Base-by-base conservation (phyloP, 1,139 yeast genomes). In the Pichia terricola region DNA sequence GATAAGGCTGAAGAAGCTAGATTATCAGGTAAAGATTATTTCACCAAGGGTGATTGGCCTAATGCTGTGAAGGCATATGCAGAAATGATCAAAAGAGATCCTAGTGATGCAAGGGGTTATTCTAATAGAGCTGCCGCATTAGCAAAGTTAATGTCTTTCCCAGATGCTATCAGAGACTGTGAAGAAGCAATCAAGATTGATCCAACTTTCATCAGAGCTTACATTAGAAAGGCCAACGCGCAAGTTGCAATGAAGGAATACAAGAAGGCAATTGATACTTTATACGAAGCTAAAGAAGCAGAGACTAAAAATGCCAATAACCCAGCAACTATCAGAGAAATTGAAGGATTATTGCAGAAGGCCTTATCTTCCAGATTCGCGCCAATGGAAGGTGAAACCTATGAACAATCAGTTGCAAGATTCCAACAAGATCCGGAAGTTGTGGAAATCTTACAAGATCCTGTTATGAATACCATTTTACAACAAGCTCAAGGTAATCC, bases 101-200 rank as follows among this genome's bases (percentile, higher is more conserved):
- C 99, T 47, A 79, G 81, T 47, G 98, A 94, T 65, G 94, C 95
- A 34, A 80, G 96, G 66, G 98, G 97, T 45, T 94, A 89, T 66
- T 88, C 95, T 39, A 94, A 94, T 70, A 84, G 98, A 67, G 98
- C 99, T 44, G 98, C 98, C 37, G 96, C 95, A 1, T 77, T 84
- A 61, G 80, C 95, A 43, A 94, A 94, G 66, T 76, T 94, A 54
- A 79, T 91, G 83, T 86, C 96, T 25, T 91, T 89, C 84, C 96
- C 96, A 35, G 98, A 89, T 57, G 97, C 95, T 11, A 81, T 94
- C 50, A 75, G 75, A 58, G 99, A 94, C 67, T 88, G 97, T 70
- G 86, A 91, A 61, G 64, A 68, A 50, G 99, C 98, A 40, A 86
- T 94, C 57, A 79, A 76, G 60, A 77, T 80, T 58, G 98, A 94